Evolutionary conservation across 1,284 basidiomycete genomes (phyloP).

Genomic region (Golubevia sp.): DNA sequence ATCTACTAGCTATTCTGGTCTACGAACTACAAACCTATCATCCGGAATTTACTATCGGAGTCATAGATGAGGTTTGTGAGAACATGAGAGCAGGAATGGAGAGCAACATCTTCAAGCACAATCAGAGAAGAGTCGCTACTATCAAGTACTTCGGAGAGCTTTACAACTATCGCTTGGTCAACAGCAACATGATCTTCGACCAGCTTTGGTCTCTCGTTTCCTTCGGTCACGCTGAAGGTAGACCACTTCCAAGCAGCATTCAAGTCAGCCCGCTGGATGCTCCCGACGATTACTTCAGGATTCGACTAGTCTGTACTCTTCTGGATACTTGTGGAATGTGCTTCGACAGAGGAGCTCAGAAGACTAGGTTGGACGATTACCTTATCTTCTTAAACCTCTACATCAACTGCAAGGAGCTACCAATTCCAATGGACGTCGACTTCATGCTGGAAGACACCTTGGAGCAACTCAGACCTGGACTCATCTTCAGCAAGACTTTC

Average conservation of each 20-base stretch:
- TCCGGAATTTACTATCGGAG: slow-evolving; percentile 80
- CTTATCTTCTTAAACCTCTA: slow-evolving; percentile 93
- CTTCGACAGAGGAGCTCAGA: slow-evolving; percentile 88
- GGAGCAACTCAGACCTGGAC: slow-evolving; percentile 64
- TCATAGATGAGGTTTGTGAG: slow-evolving; percentile 93
- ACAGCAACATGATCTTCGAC: slow-evolving; percentile 87
- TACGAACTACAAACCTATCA: slow-evolving; percentile 92
- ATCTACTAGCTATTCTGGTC: slow-evolving; percentile 88
- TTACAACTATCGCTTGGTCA: slow-evolving; percentile 93
- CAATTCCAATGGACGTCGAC: slow-evolving; percentile 92
- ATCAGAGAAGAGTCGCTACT: slow-evolving; percentile 87
- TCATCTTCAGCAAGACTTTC: slow-evolving; percentile 24
- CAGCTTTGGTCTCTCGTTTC: slow-evolving; percentile 92
- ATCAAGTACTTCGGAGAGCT: slow-evolving; percentile 94
- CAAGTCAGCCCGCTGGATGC: slow-evolving; percentile 79
- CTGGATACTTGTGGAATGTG: slow-evolving; percentile 97
- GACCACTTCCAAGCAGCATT: slow-evolving; percentile 74
- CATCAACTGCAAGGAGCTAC: slow-evolving; percentile 77
- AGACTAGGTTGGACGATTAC: slow-evolving; percentile 89
- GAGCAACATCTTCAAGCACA: slow-evolving; percentile 89
- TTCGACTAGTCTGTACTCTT: slow-evolving; percentile 86
- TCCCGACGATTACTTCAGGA: slow-evolving; percentile 93
- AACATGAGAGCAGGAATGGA: slow-evolving; percentile 88
- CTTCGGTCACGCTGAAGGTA: slow-evolving; percentile 90
- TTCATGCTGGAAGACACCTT: slow-evolving; percentile 94